These are phyloP conservation scores for Ceratocystis cacaofunesta DNA, from an alignment of 2,329 filamentous ascomycete species.

Conservation along the genomic window DNA sequence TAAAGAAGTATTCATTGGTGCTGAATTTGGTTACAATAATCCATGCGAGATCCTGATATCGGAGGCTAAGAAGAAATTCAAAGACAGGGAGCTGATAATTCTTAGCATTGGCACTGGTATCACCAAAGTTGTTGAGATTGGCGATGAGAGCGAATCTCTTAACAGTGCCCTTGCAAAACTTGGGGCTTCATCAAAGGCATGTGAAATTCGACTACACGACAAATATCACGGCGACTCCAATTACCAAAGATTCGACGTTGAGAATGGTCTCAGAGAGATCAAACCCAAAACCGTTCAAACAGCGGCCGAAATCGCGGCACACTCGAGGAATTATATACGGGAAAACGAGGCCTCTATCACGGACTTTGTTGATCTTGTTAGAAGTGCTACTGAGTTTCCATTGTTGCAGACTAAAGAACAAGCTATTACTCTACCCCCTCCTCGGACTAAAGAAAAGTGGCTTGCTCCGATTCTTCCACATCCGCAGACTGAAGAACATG, in stretches of 20 bases:
- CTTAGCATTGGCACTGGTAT: slow-evolving; percentile 23
- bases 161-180: neutral
- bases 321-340: too few relatives aligned
- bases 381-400: too few relatives aligned
- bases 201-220: slow-evolving; percentile 3
- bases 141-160: slow-evolving; percentile 3
- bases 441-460: too few relatives aligned
- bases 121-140: slow-evolving; percentile 18
- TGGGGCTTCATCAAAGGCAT: neutral
- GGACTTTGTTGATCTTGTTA: too few relatives aligned
- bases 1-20: slow-evolving; percentile 22
- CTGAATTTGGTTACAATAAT: slow-evolving; percentile 24
- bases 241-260: slow-evolving; percentile 23
- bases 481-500: too few relatives aligned
- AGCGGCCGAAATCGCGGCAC: too few relatives aligned
- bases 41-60: slow-evolving; percentile 22
- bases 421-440: too few relatives aligned
- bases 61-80: slow-evolving; percentile 21
- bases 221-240: slow-evolving; percentile 17
- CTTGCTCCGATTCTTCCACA: too few relatives aligned
- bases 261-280: slow-evolving; percentile 19
- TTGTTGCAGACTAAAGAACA: too few relatives aligned
- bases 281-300: too few relatives aligned
- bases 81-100: slow-evolving; percentile 17
- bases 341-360: too few relatives aligned